Evolutionary conservation across 139 green algal genomes (phyloP), one percentile per base, ranked within the genome.

Genomic region (Chlorella sp.): DNA sequence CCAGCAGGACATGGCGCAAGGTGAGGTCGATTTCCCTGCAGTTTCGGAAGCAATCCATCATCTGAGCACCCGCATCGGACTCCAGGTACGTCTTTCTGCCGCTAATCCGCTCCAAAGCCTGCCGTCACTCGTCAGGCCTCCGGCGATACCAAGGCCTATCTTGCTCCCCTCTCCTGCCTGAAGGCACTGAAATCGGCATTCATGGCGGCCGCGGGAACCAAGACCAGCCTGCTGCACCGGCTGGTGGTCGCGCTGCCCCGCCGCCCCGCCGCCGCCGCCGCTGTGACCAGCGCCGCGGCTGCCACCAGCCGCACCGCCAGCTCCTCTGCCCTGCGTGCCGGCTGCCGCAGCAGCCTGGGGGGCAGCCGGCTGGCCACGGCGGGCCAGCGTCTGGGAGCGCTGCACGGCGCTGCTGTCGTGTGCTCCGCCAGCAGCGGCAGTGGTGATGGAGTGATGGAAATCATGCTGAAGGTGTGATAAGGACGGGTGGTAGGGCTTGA

Each of bases 391-490:
- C 30, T 82, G 39, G 68, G 34, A 4, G 32, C 85, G 22, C 32
- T 89, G n/a, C 77, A 66, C 39, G 77, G 57, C 37, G 76, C 86
- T 1, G 77, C 86, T 4, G 60, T 90, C 3, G 57, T 85, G 7
- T 86, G 77, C 37, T 53, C 32, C 57, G 86, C 86, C 28, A 34
- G 57, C 39, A 28, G 28, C 71, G 36, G 71, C 28, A 78, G 71
- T 5, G 78, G 68, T 76, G 83, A 83, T 66, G 40, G 60, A 19
- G 53, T 34, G n/a, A 75, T n/a, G 81, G 32, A 37, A 53, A 32
- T n/a, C 0, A 16, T 40, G 40, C 34, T 84, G 34, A 81, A 81
- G 34, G 36, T 30, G 66, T 30, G 66, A 30, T 30, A 73, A 30
- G 66, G 26, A 73, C 26, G 11, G 22, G 66, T 73, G 66, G 5